Conservation (phyloP, 2,329 filamentous ascomycete species). For the Stenocarpella maydis region DNA sequence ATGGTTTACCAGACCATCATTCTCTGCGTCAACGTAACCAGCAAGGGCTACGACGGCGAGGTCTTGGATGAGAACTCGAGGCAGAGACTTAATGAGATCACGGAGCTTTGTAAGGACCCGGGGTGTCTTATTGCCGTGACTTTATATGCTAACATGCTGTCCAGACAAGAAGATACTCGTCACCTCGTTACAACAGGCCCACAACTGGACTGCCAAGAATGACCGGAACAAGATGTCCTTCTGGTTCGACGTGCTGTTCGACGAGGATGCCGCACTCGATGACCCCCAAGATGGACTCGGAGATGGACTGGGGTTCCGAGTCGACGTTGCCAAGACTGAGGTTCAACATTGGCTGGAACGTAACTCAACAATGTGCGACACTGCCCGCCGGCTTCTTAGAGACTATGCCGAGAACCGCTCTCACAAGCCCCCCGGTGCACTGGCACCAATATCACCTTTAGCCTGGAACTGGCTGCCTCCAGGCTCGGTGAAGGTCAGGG, state of each 20-base stretch:
- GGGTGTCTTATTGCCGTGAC: not conserved
- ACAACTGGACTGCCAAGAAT: conserved; percentile 75
- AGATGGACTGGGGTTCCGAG: conserved; percentile 61
- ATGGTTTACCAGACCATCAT: conserved; percentile 73
- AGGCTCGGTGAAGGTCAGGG: conserved; percentile 44
- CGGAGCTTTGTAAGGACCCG: conserved; percentile 67
- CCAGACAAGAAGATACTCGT: conserved; percentile 72
- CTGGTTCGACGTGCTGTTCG: conserved; percentile 72
- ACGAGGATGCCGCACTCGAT: conserved; percentile 58
- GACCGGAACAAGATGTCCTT: conserved; percentile 76
- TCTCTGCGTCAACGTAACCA: conserved; percentile 71
- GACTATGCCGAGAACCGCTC: conserved; percentile 62
- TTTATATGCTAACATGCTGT: conserved; percentile 36
- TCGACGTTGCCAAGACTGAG: conserved; percentile 66
- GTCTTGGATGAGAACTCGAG: conserved; percentile 66
- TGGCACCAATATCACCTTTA: conserved; percentile 59
- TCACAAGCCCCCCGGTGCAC: conserved; percentile 57
- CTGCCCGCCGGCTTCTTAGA: conserved; percentile 61
- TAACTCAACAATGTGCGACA: conserved; percentile 66
- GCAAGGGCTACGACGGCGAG: conserved; percentile 72
- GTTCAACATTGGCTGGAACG: conserved; percentile 70
- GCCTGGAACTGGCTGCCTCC: conserved; percentile 65
- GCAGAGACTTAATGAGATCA: conserved; percentile 67
- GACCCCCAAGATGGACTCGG: conserved; percentile 61
- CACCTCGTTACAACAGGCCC: conserved; percentile 70